Evolutionary conservation across 257 asterid genomes (phyloP), one percentile per base, ranked within the genome.

Genomic region (Lavandula angustifolia): DNA sequence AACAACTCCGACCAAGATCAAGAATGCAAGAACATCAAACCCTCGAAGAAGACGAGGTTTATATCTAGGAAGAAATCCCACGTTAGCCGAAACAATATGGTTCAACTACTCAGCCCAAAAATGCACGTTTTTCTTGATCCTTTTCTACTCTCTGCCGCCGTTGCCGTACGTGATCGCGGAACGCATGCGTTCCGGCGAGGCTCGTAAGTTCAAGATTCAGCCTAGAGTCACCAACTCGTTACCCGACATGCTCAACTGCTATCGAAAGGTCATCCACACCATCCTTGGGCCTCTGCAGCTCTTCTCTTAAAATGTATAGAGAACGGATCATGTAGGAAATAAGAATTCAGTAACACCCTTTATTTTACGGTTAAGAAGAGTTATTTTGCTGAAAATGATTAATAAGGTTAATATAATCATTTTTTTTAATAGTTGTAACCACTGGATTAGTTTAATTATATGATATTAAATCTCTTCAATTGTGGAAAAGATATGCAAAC

Each of bases 201-300:
- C 10, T 61, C 1, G 66, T 22, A 82, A 74, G 11, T 85, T 63
- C 85, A 88, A 88, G 82, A 73, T 85, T 78, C 96, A 88, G 76
- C 89, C 91, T 22, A 84, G 74, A 27, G 31, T 69, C 44, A 78
- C 67, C 6, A 79, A 80, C 49, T 77, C 96, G 3, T 68, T 78
- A 9, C 31, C 79, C 4, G 80, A 79, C 17, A 84, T 88, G 88
- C 40, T 77, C 59, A 54, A 74, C 22, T 88, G 96, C 62, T 85
- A 83, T 54, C 74, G 8, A 8, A 88, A 79, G 73, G 87, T 82
- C 18, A 1, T 85, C 66, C 0, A 47, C 3, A 84, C 82, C 5
- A 81, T 89, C 53, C 61, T 89, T 37, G 80, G 67, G n/a, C 95
- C 92, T 55, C 76, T 89, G 2, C 95, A 86, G 42, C 18, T 86